phyloP scores from a whole-genome alignment of 495 filamentous ascomycete species.

The Acidiella bohemica region DNA sequence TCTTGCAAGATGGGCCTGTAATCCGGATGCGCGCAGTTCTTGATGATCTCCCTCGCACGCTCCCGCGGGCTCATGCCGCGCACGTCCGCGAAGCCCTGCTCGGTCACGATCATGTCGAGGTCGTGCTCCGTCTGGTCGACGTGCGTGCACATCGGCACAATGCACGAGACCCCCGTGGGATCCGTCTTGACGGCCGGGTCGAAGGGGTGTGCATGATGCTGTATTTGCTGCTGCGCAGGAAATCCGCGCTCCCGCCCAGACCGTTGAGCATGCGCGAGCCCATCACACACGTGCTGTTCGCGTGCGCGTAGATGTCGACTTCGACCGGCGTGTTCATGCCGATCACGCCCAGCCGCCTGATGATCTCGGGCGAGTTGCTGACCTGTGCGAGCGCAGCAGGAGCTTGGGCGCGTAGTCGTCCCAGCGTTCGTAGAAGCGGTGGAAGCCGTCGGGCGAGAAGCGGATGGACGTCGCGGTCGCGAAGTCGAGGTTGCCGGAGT shows the following conservation, averaged over 20 bases:
- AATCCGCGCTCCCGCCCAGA: slow-evolving; percentile 77
- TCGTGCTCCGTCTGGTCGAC: slow-evolving; percentile 89
- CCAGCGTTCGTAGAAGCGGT: slow-evolving; percentile 83
- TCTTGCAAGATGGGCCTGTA: slow-evolving; percentile 71
- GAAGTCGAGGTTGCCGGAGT: slow-evolving; percentile 79
- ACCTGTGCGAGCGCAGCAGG: slow-evolving; percentile 72
- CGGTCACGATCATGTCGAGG: slow-evolving; percentile 76
- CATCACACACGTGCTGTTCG: slow-evolving; percentile 85
- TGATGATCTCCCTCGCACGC: slow-evolving; percentile 72
- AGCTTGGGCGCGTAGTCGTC: slow-evolving; percentile 69
- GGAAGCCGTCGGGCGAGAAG: slow-evolving; percentile 83
- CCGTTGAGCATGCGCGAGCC: slow-evolving; percentile 86
- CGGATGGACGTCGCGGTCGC: slow-evolving; percentile 84
- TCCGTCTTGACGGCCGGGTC: slow-evolving; percentile 69
- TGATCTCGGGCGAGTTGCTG: slow-evolving; percentile 90
- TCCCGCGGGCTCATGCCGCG: slow-evolving; percentile 68
- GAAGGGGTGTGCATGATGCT: slow-evolving; percentile 88
- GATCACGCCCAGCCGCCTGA: slow-evolving; percentile 73
- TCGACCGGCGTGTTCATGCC: slow-evolving; percentile 95
- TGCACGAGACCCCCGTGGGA: slow-evolving; percentile 69
- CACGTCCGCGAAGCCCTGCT: slow-evolving; percentile 78
- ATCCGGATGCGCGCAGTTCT: slow-evolving; percentile 76
- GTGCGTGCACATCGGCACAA: slow-evolving; percentile 88
- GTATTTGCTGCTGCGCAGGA: slow-evolving; percentile 73
- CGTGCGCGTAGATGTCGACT: slow-evolving; percentile 89